Evolutionary conservation across 2,329 filamentous ascomycete genomes (phyloP), one percentile per base, ranked within the genome.

Genomic region (Tolypocladium amazonense): DNA sequence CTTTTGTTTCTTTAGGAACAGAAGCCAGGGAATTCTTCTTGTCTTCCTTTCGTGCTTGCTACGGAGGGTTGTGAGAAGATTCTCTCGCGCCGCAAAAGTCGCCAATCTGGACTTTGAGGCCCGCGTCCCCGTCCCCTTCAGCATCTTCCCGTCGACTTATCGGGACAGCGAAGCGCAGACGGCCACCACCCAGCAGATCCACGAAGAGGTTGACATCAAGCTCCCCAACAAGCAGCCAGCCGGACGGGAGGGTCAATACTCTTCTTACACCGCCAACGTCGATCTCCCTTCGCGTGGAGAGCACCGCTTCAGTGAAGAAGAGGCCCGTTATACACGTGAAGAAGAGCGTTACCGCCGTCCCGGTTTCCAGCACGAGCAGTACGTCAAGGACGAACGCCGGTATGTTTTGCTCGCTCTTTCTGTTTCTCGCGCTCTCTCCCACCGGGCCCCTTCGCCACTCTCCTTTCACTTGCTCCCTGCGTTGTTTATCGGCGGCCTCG

Each of bases 21-120:
- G 80, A 81, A 84, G 82, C 81, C 80, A 83, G 81, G 83, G 81
- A 78, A 81, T 77, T 76, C 77, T 85, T 86, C 82, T 86, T 85
- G 78, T 83, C 82, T 81, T 85, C 83, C 83, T 86, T 85, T 86
- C 83, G 83, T 76, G 66, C 76, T 75, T 77, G 80, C 75, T 76
- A 85, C 85, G 84, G 68, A 74, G 76, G 75, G 75, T 76, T 77
- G 75, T 76, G 85, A 90, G 87, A 87, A 86, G 82, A 83, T 85
- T 78, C 76, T 81, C 79, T 77, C 75, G 78, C 86, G 80, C 79
- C 77, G 76, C 70, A 87, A 86, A 89, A 87, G 87, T 88, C 88
- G 90, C 82, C 90, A 97, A 91, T 84, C 92, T 97, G 92, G 92
- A 97, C 90, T 97, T 96, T 94, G 92, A 96, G 89, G 92, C 92